Evolutionary conservation across 345 rosid genomes (phyloP), one percentile per base, ranked within the genome.

Genomic region (Rhodomyrtus tomentosa): DNA sequence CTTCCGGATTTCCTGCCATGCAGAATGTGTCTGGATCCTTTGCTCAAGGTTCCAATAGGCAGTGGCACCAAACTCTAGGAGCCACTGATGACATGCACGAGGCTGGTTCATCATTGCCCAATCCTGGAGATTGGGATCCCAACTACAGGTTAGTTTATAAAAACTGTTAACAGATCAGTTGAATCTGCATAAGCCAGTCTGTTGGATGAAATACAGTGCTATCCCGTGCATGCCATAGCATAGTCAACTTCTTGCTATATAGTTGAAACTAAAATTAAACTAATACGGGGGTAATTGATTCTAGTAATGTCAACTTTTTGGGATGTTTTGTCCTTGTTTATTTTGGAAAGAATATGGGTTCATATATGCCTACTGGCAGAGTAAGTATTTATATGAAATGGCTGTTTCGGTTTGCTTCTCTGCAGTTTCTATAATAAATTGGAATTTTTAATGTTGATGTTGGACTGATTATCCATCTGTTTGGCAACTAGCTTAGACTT

Each of bases 51-150:
- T 82, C 91, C 53, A 87, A 53, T 85, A 85, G 91, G 88, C 89
- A 90, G 76, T 59, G 86, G 81, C 86, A 90, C 59, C 91, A 91
- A 87, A 83, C 85, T 83, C 83, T 86, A 27, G 96, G 90, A 87
- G 87, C 84, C 14, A 81, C 89, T 88, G 88, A 83, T 84, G 96
- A 94, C 80, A 90, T 88, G 85, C 86, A 87, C 25, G 98, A 94
- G 80, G 82, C 90, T 53, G 86, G 92, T 88, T 82, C 83, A 83
- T 93, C 96, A 42, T 84, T 94, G 84, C 99, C 98, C 83, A 93
- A 93, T 91, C 99, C 99, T 27, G 98, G 98, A 85, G 99, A 98
- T 82, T 98, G 99, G 99, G 99, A 98, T 92, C 99, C 99, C 53
- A 93, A 93, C 91, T 98, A 94, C 92, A 96, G 99, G 99, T 92